Percentiles rank a stretch among this genome's conserved stretches.
Evolutionary conservation across 2,329 filamentous ascomycete genomes (phyloP).

Genomic region (Didymella arachidicola): DNA sequence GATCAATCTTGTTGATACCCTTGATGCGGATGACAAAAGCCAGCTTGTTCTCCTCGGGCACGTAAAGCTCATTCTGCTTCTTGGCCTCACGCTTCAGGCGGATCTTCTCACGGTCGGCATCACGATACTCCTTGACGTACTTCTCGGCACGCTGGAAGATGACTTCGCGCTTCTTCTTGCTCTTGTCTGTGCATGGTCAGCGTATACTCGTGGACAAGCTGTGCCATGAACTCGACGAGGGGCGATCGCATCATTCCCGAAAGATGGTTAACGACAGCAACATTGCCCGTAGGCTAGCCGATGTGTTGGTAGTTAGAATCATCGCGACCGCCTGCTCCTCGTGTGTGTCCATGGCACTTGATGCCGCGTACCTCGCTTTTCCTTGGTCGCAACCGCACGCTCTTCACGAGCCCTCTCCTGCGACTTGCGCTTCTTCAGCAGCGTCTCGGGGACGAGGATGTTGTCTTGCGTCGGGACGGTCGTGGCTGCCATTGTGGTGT

Average conservation of each 20-base stretch:
- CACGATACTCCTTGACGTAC: slow-evolving; percentile 99
- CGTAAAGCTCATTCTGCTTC: slow-evolving; percentile 91
- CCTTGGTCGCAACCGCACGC: slow-evolving; percentile 77
- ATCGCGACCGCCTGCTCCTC: slow-evolving; percentile 57
- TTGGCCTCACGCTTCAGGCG: slow-evolving; percentile 89
- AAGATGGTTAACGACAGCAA: slow-evolving; percentile 99
- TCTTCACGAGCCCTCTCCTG: slow-evolving; percentile 99
- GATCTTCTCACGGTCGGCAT: slow-evolving; percentile 97
- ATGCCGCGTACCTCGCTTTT: slow-evolving; percentile 83
- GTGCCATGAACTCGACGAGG: slow-evolving; percentile 33
- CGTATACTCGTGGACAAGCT: slow-evolving; percentile 19
- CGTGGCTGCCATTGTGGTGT: slow-evolving; percentile 59
- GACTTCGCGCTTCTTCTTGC: slow-evolving; percentile 97
- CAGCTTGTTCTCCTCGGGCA: slow-evolving; percentile 93
- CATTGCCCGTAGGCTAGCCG: slow-evolving; percentile 98
- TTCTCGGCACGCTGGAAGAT: slow-evolving; percentile 99
- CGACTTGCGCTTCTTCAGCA: slow-evolving; percentile 99
- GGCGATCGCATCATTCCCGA: slow-evolving; percentile 82
- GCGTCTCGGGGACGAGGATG: slow-evolving; percentile 97
- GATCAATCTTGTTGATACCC: slow-evolving; percentile 99
- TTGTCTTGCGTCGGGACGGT: slow-evolving; percentile 93
- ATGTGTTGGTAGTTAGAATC: slow-evolving; percentile 86
- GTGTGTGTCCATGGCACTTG: slow-evolving; percentile 22
- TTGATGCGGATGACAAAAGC: slow-evolving; percentile 99
- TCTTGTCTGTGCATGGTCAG: slow-evolving; percentile 70